Base-by-base conservation (phyloP, 176 grass and related monocot genomes). In the Coix lacrymajobi region DNA sequence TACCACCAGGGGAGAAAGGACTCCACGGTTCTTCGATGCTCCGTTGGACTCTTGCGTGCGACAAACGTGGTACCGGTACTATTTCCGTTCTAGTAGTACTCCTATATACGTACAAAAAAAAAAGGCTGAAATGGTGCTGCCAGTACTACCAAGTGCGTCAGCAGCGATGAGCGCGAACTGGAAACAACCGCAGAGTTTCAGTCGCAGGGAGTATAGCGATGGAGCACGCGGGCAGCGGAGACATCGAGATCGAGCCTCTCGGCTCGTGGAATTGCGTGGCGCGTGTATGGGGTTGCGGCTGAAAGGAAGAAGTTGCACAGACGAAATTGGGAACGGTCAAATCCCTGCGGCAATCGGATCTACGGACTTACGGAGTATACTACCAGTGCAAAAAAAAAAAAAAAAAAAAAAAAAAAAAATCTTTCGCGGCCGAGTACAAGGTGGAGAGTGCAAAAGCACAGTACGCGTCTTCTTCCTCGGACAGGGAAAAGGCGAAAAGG, bases 151-250 rank as follows among this genome's bases (percentile, higher is more conserved):
- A 20, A 66, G 48, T 86, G 75, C 88, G 84, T 90, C 67, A 90
- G 84, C 88, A 62, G 73, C 86, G 84, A 90, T 74, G 88, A 46
- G 13, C 30, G 28, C 51, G 25, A 19, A 29, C 20, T 4, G 9
- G 36, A 54, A 72, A 48, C 69, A 20, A 4, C 44, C 74, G 49
- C 58, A 29, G 15, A 56, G 16, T 64, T 62, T 81, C 11, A 6
- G 83, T 4, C 26, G 43, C 9, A 33, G 62, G 17, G 11, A 26
- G 67, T 7, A 29, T 45, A 10, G 69, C 40, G 15, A 45, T n/a
- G n/a, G n/a, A 44, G 38, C 38, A 8, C 24, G 24, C 20, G 9
- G 9, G 77, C 52, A 11, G 39, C 62, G 1, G 7, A 57, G 4
- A 19, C 13, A 57, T 57, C 52, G 52, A 54, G 3, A 57, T 57